phyloP scores from a whole-genome alignment of 2,329 filamentous ascomycete species.

The Epichloe festucae region DNA sequence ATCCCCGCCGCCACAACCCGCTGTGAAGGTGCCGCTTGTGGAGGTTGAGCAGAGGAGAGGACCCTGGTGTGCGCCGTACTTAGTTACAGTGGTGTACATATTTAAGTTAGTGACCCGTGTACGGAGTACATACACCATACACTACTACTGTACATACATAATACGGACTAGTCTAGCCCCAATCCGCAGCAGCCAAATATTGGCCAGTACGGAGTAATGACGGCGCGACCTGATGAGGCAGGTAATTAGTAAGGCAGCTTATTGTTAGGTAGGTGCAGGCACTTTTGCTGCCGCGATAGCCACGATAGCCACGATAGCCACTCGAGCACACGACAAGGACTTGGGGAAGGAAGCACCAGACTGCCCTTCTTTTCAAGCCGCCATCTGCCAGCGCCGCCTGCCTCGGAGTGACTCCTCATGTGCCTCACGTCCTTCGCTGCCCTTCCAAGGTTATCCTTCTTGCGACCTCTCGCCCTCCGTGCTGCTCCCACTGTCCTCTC shows the following conservation, averaged over 20 bases:
- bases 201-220: background rate
- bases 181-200: background rate
- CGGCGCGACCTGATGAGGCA: background rate
- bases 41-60: too few relatives aligned
- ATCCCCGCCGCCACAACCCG: too few relatives aligned
- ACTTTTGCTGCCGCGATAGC: conserved; percentile 3
- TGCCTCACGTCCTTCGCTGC: conserved; percentile 22
- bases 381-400: conserved; percentile 3
- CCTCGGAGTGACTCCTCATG: conserved; percentile 14
- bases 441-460: conserved; percentile 22
- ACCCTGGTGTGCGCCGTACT: too few relatives aligned
- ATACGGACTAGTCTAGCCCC: too few relatives aligned
- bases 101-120: too few relatives aligned
- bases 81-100: too few relatives aligned
- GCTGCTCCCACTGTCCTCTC: background rate
- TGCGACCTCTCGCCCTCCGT: conserved; percentile 16
- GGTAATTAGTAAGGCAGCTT: too few relatives aligned
- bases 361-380: background rate
- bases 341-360: background rate
- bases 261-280: background rate
- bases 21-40: too few relatives aligned
- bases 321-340: background rate
- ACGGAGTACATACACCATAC: too few relatives aligned
- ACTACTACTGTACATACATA: too few relatives aligned
- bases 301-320: background rate